These are phyloP conservation scores for Fusarium secorum DNA, from an alignment of 2,329 filamentous ascomycete species.

Conservation along the genomic window DNA sequence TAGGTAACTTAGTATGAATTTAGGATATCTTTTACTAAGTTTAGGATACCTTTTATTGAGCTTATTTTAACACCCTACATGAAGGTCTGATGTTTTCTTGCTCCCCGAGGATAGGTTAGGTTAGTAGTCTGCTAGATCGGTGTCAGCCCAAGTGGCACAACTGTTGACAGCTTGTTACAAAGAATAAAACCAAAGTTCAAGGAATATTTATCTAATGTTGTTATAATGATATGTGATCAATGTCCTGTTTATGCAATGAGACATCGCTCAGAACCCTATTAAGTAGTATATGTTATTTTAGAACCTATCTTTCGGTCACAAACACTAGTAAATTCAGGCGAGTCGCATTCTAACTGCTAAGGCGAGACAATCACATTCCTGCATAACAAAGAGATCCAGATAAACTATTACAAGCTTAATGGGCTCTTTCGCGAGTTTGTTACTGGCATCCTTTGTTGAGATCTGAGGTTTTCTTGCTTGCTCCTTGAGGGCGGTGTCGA, in stretches of 20 bases:
- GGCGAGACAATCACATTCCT: neutral
- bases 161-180: neutral
- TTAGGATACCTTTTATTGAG: neutral
- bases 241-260: neutral
- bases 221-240: too few relatives aligned
- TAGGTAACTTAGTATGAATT: neutral
- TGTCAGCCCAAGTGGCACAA: constrained; percentile 11
- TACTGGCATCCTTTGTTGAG: neutral
- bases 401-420: neutral
- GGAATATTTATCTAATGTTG: neutral
- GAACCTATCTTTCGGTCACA: neutral
- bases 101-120: neutral
- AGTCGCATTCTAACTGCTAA: neutral
- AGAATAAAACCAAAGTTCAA: neutral
- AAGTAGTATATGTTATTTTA: neutral
- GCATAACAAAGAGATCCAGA: neutral
- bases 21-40: neutral
- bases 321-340: neutral
- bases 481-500: neutral
- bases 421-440: neutral
- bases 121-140: neutral
- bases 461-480: neutral
- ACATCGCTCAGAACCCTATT: neutral
- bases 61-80: neutral
- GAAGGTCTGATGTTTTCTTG: neutral